Evolutionary conservation across 306 rosid genomes (phyloP).

Genomic region (Trifolium pratense): DNA sequence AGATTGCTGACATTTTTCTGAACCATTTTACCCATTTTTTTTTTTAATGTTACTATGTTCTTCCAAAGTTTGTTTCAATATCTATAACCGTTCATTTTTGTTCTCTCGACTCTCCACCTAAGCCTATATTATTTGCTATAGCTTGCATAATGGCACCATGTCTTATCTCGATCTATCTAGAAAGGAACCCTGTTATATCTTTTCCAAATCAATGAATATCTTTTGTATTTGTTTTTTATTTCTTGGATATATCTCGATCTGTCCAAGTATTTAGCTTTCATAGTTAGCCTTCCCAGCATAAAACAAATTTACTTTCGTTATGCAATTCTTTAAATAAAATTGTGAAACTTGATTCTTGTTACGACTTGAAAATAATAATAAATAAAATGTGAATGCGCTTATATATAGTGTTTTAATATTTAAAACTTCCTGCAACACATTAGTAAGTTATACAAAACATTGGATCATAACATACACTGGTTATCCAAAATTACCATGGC

Average conservation of each 20-base stretch:
- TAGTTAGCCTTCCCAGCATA: neutral
- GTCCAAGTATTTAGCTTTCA: neutral
- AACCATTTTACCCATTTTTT: neutral
- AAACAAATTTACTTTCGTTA: neutral
- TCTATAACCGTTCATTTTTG: neutral
- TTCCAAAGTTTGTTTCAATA: neutral
- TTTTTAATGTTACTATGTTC: neutral
- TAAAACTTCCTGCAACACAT: neutral
- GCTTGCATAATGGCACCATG: neutral
- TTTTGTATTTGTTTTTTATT: neutral
- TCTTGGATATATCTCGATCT: neutral
- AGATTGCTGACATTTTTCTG: neutral
- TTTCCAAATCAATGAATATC: constrained; percentile 9
- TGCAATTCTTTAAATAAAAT: constrained; percentile 7
- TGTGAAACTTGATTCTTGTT: constrained; percentile 12
- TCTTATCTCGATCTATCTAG: no score
- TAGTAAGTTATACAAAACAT: neutral
- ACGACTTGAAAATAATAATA: constrained; percentile 24
- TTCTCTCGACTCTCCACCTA: neutral
- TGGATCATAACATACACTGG: neutral
- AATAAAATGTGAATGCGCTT: constrained; percentile 3
- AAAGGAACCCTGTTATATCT: neutral
- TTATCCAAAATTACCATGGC: constrained; percentile 9
- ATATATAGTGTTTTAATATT: constrained; percentile 21
- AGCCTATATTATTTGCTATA: neutral